Base-by-base conservation (phyloP, 208 protist species). In the Wallacemonas sp. region DNA sequence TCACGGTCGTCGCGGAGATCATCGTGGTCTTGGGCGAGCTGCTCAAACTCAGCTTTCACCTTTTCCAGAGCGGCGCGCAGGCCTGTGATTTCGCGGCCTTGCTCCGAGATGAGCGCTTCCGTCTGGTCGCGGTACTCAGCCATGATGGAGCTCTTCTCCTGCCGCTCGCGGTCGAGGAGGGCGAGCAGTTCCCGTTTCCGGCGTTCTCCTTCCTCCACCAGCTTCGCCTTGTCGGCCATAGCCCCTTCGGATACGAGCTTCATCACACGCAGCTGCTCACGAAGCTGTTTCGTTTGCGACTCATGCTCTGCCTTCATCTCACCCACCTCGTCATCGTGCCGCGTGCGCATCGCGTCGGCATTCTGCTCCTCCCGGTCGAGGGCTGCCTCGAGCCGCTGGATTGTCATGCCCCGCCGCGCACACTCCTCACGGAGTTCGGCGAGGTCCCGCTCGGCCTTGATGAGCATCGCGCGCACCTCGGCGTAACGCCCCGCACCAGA, bases 81-180 rank as follows among this genome's bases (percentile, higher is more conserved):
- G 9, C 57, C 53, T 1, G 89, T 93, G 52, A 95, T 92, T 71
- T 95, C 86, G 27, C 80, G 73, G 10, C 86, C 89, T 55, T 95
- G 86, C 68, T 95, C 86, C 15, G 79, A 76, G 50, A 95, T 93
- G 46, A 95, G 80, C 37, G 80, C 65, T 73, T 95, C 86, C 12
- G 89, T 95, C 69, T 95, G 83, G 48, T 87, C 77, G n/a, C 89
- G 76, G 68, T 95, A 95, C 62, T 91, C 86, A 5, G 80, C 84
- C 89, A 92, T 93, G 32, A 95, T 92, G 42, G 79, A 80, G 59
- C 80, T 81, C 69, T 95, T 92, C 64, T 95, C 89, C 57, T 81
- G 78, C 10, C 89, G 84, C 72, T 95, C 89, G 27, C 75, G 65
- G n/a, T 92, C 86, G 45, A 95, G 67, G 34, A 95, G 63, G 8